Evolutionary conservation across 169 alveolate genomes (phyloP).

Genomic region (Eimeria zaria): DNA sequence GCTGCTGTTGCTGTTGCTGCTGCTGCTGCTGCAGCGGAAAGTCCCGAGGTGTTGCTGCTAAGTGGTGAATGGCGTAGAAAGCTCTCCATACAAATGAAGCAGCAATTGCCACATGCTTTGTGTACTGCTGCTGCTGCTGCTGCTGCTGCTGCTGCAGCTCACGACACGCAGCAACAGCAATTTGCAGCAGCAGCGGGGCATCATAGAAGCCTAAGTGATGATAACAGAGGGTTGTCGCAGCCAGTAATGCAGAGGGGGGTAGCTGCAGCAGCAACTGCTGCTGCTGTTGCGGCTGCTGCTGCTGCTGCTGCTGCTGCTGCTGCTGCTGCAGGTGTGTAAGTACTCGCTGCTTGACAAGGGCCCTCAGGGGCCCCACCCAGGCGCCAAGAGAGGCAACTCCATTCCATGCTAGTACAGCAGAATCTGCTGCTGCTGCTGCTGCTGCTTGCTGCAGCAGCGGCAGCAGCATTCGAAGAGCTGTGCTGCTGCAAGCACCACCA

Average conservation of each 20-base stretch:
- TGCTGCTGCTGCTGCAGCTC: slow-evolving; percentile 71
- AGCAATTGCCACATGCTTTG: not conserved
- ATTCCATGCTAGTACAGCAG: slow-evolving; percentile 47
- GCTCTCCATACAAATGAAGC: slow-evolving; percentile 43
- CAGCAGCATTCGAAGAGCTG: slow-evolving; percentile 38
- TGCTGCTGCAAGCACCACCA: slow-evolving; percentile 9
- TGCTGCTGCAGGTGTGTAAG: slow-evolving; percentile 56
- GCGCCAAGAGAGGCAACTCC: slow-evolving; percentile 10
- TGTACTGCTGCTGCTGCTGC: slow-evolving; percentile 42
- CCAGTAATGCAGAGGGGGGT: slow-evolving; percentile 9
- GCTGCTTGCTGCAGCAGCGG: slow-evolving; percentile 78
- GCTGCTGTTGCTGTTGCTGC: slow-evolving; percentile 18
- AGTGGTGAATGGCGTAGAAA: slow-evolving; percentile 47
- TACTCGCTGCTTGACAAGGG: slow-evolving; percentile 32
- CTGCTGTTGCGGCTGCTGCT: slow-evolving; percentile 30
- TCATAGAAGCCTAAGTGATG: slow-evolving; percentile 57
- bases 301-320: slow-evolving; percentile 63
- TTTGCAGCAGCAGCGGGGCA: slow-evolving; percentile 62
- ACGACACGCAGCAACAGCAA: slow-evolving; percentile 40
- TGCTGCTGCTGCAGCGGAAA: slow-evolving; percentile 45
- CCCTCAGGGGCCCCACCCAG: slow-evolving; percentile 42
- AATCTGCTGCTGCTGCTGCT: slow-evolving; percentile 57
- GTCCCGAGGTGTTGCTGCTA: slow-evolving; percentile 52
- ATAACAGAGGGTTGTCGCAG: slow-evolving; percentile 31
- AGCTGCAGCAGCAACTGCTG: slow-evolving; percentile 18